phyloP scores from a whole-genome alignment of 257 asterid species.

The Linaria vulgaris region DNA sequence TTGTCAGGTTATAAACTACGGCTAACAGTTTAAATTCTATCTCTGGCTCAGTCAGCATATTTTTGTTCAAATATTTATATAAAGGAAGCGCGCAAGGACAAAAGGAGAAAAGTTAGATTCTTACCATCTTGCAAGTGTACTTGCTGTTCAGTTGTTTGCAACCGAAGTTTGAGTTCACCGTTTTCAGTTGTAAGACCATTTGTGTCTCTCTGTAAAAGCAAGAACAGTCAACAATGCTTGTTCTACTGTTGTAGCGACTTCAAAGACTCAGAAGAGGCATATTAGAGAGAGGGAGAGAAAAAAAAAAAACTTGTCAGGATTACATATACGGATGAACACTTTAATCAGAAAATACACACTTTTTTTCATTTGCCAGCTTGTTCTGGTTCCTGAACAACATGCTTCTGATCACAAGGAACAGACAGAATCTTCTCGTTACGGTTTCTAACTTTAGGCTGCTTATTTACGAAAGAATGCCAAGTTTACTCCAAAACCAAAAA shows the following conservation, averaged over 20 bases:
- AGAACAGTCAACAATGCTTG: conserved; percentile 21
- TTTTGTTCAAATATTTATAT: conserved; percentile 10
- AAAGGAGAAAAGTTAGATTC: conserved; percentile 15
- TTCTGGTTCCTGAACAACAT: not conserved
- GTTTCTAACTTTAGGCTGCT: not conserved
- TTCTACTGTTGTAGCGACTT: conserved; percentile 1
- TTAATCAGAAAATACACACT: not conserved
- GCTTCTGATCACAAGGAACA: conserved; percentile 12
- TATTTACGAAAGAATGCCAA: not conserved
- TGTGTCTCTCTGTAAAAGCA: conserved; percentile 77
- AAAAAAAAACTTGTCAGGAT: conserved; percentile 11
- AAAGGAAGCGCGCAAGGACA: conserved; percentile 13
- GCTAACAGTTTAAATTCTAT: conserved; percentile 8
- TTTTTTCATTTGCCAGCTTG: not conserved
- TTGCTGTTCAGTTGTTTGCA: conserved; percentile 94
- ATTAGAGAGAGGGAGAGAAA: conserved; percentile 4
- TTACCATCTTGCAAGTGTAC: conserved; percentile 96
- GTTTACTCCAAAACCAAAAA: not conserved
- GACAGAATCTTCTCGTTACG: not conserved
- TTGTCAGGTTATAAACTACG: conserved; percentile 9
- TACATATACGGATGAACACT: conserved; percentile 3
- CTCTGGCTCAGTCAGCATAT: not conserved
- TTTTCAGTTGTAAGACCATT: conserved; percentile 83
- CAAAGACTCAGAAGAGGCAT: not conserved
- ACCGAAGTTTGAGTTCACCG: conserved; percentile 86